Base-by-base conservation (phyloP, 176 grass and related monocot genomes). In the Tillandsia fasciculata region DNA sequence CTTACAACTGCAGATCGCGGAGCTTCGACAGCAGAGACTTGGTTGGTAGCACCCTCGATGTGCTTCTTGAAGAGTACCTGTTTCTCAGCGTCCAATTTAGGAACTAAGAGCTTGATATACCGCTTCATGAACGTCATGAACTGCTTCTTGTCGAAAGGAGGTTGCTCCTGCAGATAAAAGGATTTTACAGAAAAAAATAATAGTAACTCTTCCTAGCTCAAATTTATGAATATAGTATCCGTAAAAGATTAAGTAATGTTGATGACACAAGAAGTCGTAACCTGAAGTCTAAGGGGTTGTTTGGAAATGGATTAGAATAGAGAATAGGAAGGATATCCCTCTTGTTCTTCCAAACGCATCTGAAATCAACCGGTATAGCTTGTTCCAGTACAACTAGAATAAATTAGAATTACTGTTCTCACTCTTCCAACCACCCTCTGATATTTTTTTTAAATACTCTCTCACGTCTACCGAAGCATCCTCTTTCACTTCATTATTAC, bases 111-210 rank as follows among this genome's bases (percentile, higher is more conserved):
- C 29, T 84, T 84, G 24, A 79, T 79, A 49, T 84, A 84, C 24
- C 64, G 69, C 67, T 84, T 84, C 64, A 84, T 84, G 42, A 47
- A 79, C 9, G 64, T 70, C 42, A 84, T 70, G 47, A 84, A 79
- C 33, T 79, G 75, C 20, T 78, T 83, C 64, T 78, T 83, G 59
- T 84, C 76, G 13, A 78, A 75, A 0, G 81, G 4, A 0, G 81
- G 76, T 74, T 75, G 76, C 20, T 84, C 81, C 64, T 68, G 64
- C 24, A 7, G 29, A 49, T 53, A 15, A n/a, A 53, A n/a, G 12
- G 63, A 61, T 15, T 61, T 22, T 5, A 20, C 56, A 61, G 15
- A 7, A 61, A 5, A 22, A 22, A 61, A 61, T 61, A 18, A 57
- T 57, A 57, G 1, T 57, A 42, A 42, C 5, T 57, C 14, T 9